These are phyloP conservation scores for Cytospora paraplurivora DNA, from an alignment of 2,329 filamentous ascomycete genomes.

Conservation along the genomic window DNA sequence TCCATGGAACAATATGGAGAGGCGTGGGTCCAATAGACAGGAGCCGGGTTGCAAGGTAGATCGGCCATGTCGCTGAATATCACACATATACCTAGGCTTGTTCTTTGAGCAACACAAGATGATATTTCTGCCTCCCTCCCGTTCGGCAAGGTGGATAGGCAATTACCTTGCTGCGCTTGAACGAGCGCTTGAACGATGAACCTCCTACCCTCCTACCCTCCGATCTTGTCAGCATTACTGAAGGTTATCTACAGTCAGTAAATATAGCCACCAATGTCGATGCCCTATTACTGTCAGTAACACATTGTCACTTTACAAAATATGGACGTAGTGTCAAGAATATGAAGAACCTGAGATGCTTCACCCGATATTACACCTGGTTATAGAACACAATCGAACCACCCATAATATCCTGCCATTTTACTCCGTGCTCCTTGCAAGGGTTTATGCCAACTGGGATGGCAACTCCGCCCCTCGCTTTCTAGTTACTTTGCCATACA, in stretches of 20 bases:
- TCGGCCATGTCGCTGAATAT: background rate
- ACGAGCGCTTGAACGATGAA: no score
- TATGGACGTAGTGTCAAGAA: background rate
- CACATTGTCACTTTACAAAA: background rate
- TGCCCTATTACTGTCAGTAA: background rate
- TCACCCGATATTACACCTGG: conserved; percentile 5
- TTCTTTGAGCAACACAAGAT: no score
- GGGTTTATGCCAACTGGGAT: conserved; percentile 14
- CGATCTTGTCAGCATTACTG: no score
- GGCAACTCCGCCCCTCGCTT: conserved; percentile 15
- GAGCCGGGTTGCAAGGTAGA: conserved; percentile 61
- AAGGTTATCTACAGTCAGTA: no score
- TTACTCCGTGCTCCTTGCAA: background rate
- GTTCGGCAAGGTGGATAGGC: no score
- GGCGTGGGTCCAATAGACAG: conserved; percentile 65
- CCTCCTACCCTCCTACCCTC: no score
- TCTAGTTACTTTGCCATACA: conserved; percentile 19
- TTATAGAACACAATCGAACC: conserved; percentile 28
- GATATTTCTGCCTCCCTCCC: no score
- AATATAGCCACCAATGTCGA: background rate
- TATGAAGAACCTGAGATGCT: background rate
- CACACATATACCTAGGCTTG: no score
- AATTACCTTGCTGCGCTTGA: no score
- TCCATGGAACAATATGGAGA: conserved; percentile 67
- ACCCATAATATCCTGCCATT: conserved; percentile 10